Evolutionary conservation across 2,329 filamentous ascomycete species (phyloP), one percentile per base, ranked within the genome.

Genomic region (Aspergillus pseudoviridinutans): DNA sequence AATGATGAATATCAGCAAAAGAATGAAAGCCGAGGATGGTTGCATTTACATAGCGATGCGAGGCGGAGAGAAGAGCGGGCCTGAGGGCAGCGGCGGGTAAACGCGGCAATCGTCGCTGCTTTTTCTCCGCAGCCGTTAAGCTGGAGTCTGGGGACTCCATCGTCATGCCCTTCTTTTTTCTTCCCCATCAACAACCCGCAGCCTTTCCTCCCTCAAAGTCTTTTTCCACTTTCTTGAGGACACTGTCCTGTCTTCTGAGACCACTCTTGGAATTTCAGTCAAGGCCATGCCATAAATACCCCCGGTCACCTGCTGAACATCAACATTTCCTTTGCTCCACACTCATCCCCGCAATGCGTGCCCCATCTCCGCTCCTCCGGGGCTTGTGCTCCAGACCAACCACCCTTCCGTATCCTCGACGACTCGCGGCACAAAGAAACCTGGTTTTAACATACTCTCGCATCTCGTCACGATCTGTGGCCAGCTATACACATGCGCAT

Each of bases 401-500:
- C 54, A 51, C 58, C 47, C 63, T 62, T 38, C 61, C 60, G 44
- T 62, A 61, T 49, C 53, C 65, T 55, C 66, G 61, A 64, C 64
- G 61, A 57, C 62, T 65, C 55, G 65, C 56, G 12, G 44, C 58
- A 38, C 61, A 53, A 51, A 58, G 28, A 50, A 58, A 29, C 44
- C 58, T 38, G 12, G 41, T 25, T 49, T 35, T 47, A 58, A 50
- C 50, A 28, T 49, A 44, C 49, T 27, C 57, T 51, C 25, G 49
- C 20, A 51, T 57, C 38, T 66, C 58, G 38, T 64, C 62, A 17
- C 67, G 82, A 54, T 68, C 78, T 55, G 81, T 89, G 65, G 89
- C 92, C 58, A 91, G 85, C 47, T 92, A 96, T 74, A 90, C 89
- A 8, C 85, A 91, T 60, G 84, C 87, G 2, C 86, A 92, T 74